These are phyloP conservation scores for Phaffia rhodozyma DNA, from an alignment of 1,284 basidiomycete species.

Conservation along the genomic window DNA sequence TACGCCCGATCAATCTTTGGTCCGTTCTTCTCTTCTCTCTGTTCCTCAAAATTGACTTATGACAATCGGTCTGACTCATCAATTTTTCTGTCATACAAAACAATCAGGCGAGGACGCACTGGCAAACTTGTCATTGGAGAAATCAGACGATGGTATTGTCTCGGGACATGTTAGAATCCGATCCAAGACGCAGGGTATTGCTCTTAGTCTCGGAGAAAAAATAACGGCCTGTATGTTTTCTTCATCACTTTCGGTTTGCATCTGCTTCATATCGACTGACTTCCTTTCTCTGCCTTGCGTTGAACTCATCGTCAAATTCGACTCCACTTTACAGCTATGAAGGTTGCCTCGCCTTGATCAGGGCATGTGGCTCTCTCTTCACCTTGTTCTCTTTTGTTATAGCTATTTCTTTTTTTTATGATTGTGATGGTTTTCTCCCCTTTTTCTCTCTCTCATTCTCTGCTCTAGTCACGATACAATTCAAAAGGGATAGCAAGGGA, in stretches of 20 bases:
- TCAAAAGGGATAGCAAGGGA: too few species aligned
- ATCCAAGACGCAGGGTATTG: slow-evolving; percentile 91
- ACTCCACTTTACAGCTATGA: too few species aligned
- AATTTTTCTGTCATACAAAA: background rate
- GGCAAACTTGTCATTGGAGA: slow-evolving; percentile 89
- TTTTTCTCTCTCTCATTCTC: too few species aligned
- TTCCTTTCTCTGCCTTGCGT: background rate
- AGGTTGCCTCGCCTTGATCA: too few species aligned
- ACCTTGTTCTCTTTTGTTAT: too few species aligned
- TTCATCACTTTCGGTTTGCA: background rate
- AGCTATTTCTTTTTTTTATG: too few species aligned
- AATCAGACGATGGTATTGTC: slow-evolving; percentile 67
- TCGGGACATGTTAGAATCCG: slow-evolving; percentile 85
- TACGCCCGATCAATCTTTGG: slow-evolving; percentile 85
- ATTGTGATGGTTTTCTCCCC: too few species aligned
- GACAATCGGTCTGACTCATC: background rate
- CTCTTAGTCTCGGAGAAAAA: slow-evolving; percentile 80
- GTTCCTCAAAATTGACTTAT: background rate
- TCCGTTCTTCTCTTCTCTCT: slow-evolving; percentile 29
- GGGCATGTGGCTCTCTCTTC: too few species aligned
- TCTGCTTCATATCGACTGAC: background rate
- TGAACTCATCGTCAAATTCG: background rate
- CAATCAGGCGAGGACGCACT: slow-evolving; percentile 81
- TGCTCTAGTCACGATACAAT: too few species aligned
- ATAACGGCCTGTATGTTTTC: slow-evolving; percentile 44